These are phyloP conservation scores for Pleurotus pulmonarius DNA, from an alignment of 768 basidiomycete genomes.

Conservation along the genomic window DNA sequence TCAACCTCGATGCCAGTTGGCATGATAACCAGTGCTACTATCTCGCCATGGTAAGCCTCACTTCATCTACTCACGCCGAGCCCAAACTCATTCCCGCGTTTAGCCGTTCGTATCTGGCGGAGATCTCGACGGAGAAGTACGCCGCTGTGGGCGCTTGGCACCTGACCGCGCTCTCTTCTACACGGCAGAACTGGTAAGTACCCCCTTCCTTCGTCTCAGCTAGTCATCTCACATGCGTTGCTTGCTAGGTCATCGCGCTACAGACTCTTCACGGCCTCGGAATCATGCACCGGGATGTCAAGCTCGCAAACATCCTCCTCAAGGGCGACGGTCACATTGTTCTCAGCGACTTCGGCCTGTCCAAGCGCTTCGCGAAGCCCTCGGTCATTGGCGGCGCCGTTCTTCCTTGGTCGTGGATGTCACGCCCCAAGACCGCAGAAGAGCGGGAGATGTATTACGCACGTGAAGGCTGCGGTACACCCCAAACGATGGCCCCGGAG, in stretches of 20 bases:
- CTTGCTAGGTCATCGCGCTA: conserved; percentile 2
- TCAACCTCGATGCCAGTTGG: conserved; percentile 6
- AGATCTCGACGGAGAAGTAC: conserved; percentile 6
- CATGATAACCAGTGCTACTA: conserved; percentile 9
- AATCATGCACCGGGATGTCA: conserved; percentile 10
- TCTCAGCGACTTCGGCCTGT: conserved; percentile 9
- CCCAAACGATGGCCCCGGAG: conserved; percentile 30
- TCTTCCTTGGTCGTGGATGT: not conserved
- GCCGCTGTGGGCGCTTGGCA: conserved; percentile 1
- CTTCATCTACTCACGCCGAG: not conserved
- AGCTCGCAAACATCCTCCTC: conserved; percentile 8
- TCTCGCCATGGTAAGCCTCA: conserved; percentile 8
- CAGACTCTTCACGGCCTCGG: conserved; percentile 1
- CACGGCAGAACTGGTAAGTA: conserved; percentile 1
- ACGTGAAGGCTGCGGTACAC: conserved; percentile 23
- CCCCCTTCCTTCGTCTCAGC: not conserved
- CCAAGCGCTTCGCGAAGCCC: not conserved
- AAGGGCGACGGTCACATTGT: not conserved
- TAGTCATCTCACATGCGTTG: not conserved
- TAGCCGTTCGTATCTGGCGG: conserved; percentile 6
- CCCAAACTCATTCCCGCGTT: not conserved
- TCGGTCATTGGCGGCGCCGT: not conserved
- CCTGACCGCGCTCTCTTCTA: conserved; percentile 1
- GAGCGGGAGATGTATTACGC: conserved; percentile 15
- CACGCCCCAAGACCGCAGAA: not conserved